Evolutionary conservation across 495 filamentous ascomycete genomes (phyloP).

Genomic region (Hyaloscypha hepaticicola): DNA sequence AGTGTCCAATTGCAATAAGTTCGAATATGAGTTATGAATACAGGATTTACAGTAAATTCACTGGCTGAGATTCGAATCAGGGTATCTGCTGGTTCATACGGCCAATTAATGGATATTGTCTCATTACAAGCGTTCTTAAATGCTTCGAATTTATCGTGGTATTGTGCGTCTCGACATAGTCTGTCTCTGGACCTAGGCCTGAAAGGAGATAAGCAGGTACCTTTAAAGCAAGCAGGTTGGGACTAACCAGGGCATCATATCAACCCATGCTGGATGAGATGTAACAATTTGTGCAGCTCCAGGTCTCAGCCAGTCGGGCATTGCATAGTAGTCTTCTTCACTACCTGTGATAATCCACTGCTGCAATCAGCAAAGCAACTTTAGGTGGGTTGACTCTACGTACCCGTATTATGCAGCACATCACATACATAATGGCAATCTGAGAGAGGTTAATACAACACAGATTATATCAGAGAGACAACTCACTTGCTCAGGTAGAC

Average conservation of each 20-base stretch:
- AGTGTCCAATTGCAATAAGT: neutral
- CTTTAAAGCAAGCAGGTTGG: neutral
- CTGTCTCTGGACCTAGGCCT: constrained; percentile 1
- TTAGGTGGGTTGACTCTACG: neutral
- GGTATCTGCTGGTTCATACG: neutral
- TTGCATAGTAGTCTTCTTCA: neutral
- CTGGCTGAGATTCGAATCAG: neutral
- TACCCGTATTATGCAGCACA: neutral
- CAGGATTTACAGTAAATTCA: neutral
- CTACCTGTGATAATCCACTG: neutral
- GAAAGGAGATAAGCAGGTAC: neutral
- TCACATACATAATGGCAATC: neutral
- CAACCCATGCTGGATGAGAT: constrained; percentile 5
- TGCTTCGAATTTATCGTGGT: constrained; percentile 1
- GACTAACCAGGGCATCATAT: neutral
- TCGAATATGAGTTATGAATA: constrained; percentile 1
- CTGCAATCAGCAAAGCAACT: neutral
- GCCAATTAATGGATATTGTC: constrained; percentile 6
- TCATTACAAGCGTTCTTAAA: neutral
- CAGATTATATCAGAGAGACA: neutral
- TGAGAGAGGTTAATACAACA: neutral
- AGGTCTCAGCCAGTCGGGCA: neutral
- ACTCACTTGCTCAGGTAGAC: constrained; percentile 1
- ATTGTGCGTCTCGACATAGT: neutral
- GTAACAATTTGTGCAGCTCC: neutral